These are phyloP conservation scores for Geranium brycei DNA, from an alignment of 345 rosid genomes.

Conservation along the genomic window DNA sequence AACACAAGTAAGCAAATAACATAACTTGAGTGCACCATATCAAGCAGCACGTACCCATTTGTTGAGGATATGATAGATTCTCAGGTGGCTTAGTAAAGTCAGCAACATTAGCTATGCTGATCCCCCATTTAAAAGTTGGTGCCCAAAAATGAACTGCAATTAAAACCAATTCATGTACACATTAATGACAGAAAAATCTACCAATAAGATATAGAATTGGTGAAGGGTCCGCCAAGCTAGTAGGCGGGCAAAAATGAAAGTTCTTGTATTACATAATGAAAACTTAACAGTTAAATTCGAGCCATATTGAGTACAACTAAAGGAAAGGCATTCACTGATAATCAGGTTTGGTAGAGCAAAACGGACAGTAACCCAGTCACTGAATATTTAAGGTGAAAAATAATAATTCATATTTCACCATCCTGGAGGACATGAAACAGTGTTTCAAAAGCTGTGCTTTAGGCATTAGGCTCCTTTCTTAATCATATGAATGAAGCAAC, in stretches of 20 bases:
- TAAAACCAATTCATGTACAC: constrained; percentile 1
- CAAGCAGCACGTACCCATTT: constrained; percentile 29
- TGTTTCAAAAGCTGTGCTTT: too few species aligned
- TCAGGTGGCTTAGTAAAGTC: constrained; percentile 79
- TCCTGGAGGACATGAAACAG: too few species aligned
- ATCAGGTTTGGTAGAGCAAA: not conserved
- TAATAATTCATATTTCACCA: too few species aligned
- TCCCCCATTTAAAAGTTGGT: constrained; percentile 91
- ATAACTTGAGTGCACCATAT: too few species aligned
- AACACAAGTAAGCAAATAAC: too few species aligned
- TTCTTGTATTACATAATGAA: not conserved
- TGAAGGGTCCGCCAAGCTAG: too few species aligned
- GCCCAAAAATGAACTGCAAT: constrained; percentile 90
- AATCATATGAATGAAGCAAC: too few species aligned
- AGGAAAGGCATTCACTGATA: not conserved
- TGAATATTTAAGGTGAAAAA: too few species aligned
- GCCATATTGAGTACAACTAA: not conserved
- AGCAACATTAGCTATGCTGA: constrained; percentile 75
- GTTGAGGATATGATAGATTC: constrained; percentile 81
- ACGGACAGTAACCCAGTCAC: not conserved
- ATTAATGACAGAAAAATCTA: not conserved
- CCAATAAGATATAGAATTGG: not conserved
- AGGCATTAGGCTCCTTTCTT: too few species aligned
- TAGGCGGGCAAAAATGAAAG: not conserved
- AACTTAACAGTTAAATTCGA: not conserved